A percentile compares a stretch with the other conserved stretches of the same genome.
phyloP scores from a whole-genome alignment of 148 eudicot genomes.

The Camellia granthamiana region DNA sequence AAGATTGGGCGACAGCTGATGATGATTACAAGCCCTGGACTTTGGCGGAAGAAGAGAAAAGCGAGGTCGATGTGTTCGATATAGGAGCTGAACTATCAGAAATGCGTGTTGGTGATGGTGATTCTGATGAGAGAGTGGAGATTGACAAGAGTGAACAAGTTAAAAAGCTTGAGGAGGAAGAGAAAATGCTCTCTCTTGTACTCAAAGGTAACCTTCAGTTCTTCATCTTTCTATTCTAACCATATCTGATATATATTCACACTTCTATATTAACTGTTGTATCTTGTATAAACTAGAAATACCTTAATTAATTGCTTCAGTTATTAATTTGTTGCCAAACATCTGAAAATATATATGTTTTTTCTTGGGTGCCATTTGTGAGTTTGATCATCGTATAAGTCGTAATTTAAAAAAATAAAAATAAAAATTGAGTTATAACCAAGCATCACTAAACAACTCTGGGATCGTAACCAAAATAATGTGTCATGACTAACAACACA shows the following conservation, averaged over 20 bases:
- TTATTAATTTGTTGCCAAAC: background rate
- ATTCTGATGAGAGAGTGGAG: slow-evolving; percentile 5
- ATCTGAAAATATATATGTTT: background rate
- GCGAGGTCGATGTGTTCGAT: slow-evolving; percentile 39
- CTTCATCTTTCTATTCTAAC: background rate
- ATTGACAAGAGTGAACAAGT: slow-evolving; percentile 34
- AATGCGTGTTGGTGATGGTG: slow-evolving; percentile 8
- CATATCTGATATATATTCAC: no score
- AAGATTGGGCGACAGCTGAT: slow-evolving; percentile 20
- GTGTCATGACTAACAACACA: no score
- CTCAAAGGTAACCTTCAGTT: slow-evolving; percentile 41
- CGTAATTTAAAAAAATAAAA: no score
- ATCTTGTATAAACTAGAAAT: background rate
- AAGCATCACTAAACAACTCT: no score
- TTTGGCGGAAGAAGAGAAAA: slow-evolving; percentile 31
- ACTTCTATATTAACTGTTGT: background rate
- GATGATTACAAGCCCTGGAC: slow-evolving; percentile 39
- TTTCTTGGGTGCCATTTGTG: no score
- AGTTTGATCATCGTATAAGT: no score
- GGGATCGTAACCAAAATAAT: no score
- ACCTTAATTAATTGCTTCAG: background rate
- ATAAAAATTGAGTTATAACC: no score
- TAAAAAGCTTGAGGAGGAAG: slow-evolving; percentile 49
- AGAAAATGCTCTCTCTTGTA: slow-evolving; percentile 42
- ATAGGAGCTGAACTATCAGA: slow-evolving; percentile 1